Conservation (phyloP, 2,329 filamentous ascomycete genomes). For the Scedosporium aurantiacum region DNA sequence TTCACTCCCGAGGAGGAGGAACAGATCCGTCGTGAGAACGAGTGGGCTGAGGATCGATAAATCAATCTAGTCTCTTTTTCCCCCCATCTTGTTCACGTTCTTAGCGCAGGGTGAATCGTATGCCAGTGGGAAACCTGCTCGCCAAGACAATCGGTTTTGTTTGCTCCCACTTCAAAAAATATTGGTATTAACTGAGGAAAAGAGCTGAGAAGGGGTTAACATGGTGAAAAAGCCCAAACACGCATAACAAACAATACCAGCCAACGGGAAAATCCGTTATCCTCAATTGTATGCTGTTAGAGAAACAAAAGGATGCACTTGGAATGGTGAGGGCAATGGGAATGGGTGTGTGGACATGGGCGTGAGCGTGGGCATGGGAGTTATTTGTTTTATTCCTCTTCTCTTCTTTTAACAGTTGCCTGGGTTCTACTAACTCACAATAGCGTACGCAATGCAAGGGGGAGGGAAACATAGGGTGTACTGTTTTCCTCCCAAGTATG, state of each 20-base stretch:
- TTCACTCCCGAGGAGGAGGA: conserved; percentile 99
- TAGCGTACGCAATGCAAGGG: neutral
- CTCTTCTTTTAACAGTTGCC: neutral
- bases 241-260: too few species aligned
- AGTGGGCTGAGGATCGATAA: conserved; percentile 78
- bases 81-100: neutral
- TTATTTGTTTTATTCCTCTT: neutral
- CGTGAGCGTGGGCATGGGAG: neutral
- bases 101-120: neutral
- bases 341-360: neutral
- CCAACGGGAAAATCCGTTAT: too few species aligned
- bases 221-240: too few species aligned
- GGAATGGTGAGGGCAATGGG: neutral
- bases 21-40: conserved; percentile 86
- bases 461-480: neutral
- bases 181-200: too few species aligned
- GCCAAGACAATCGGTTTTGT: too few species aligned
- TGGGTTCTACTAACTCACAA: neutral
- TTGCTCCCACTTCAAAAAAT: too few species aligned
- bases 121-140: neutral
- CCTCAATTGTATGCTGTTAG: too few species aligned
- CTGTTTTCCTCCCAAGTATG: neutral
- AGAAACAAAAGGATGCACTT: too few species aligned
- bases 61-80: neutral
- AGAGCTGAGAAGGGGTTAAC: too few species aligned